Percentiles rank a stretch among this genome's conserved stretches.
These are phyloP conservation scores for Ganoderma lucidum DNA, from an alignment of 1,284 basidiomycete genomes.

Conservation along the genomic window DNA sequence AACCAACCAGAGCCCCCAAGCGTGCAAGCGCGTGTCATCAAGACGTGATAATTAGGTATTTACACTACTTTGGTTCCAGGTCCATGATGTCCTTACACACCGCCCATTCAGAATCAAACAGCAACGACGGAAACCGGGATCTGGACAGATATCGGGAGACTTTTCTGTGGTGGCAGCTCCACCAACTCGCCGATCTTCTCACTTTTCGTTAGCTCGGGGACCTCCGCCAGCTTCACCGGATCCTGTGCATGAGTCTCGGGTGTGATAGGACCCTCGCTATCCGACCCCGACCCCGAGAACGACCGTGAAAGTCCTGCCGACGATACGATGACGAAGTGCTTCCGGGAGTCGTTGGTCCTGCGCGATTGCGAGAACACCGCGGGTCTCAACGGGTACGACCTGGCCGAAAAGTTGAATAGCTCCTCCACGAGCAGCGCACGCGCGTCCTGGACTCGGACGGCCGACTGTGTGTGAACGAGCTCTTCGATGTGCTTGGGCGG, in stretches of 20 bases:
- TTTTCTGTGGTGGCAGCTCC: neutral
- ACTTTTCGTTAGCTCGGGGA: constrained; percentile 27
- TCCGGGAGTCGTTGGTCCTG: neutral
- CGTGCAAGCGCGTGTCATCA: neutral
- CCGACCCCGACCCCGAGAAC: constrained; percentile 22
- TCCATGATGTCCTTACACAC: constrained; percentile 1
- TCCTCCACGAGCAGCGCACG: constrained; percentile 3
- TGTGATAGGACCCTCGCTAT: constrained; percentile 31
- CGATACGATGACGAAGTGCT: constrained; percentile 11
- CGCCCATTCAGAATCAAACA: neutral
- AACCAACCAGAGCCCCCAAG: neutral
- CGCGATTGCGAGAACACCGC: neutral
- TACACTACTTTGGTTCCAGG: neutral
- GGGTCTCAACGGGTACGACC: neutral
- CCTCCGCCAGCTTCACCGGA: constrained; percentile 21
- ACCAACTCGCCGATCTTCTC: constrained; percentile 25
- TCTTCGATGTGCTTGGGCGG: constrained; percentile 5
- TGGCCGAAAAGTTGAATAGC: neutral
- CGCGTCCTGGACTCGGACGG: constrained; percentile 4
- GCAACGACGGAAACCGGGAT: neutral
- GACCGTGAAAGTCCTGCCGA: neutral
- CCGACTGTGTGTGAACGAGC: constrained; percentile 8
- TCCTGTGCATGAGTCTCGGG: constrained; percentile 31
- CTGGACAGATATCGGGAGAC: neutral
- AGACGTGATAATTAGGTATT: neutral